Evolutionary conservation across 306 rosid species (phyloP), one percentile per base, ranked within the genome.

Genomic region (Spatholobus suberectus): DNA sequence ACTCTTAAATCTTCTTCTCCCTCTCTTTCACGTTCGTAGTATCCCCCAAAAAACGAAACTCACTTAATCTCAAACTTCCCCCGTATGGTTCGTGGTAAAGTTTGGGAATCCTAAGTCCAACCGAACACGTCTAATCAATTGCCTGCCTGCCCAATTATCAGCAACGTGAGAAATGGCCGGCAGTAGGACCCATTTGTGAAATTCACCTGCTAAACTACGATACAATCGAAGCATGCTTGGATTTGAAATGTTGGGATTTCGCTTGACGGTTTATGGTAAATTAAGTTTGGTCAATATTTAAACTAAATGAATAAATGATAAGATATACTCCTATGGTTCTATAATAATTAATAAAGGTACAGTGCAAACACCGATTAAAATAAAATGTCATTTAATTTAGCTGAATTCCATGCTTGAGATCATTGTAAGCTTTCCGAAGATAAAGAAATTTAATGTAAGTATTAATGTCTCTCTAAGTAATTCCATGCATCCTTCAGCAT

Each of bases 41-140:
- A 43, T 12, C 24, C 27, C 21, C 77, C 70, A 54, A 24, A 41
- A 58, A 17, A 80, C 61, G 47, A 41, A 57, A 70, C 5, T 54
- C 10, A 79, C 83, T 24, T 5, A 68, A 37, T 24, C 51, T n/a
- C n/a, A n/a, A n/a, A n/a, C n/a, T n/a, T n/a, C n/a, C n/a, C 59
- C 27, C 5, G 13, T 46, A 26, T 68, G 52, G 21, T 49, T 78
- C 8, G 0, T 18, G 27, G 26, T 21, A 58, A 76, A 49, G 66
- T 26, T 58, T 67, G 58, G 75, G 86, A 71, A 83, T 76, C 86
- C 74, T 34, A 59, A 13, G 78, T 35, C 46, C 46, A 46, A 59
- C 51, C 40, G 1, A 49, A 69, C 38, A 8, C 61, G 44, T 55
- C 44, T 5, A 76, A 66, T 24, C 32, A 18, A 63, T 55, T 47